phyloP scores from a whole-genome alignment of 2,329 filamentous ascomycete species.

The Hypoxylon sp. region DNA sequence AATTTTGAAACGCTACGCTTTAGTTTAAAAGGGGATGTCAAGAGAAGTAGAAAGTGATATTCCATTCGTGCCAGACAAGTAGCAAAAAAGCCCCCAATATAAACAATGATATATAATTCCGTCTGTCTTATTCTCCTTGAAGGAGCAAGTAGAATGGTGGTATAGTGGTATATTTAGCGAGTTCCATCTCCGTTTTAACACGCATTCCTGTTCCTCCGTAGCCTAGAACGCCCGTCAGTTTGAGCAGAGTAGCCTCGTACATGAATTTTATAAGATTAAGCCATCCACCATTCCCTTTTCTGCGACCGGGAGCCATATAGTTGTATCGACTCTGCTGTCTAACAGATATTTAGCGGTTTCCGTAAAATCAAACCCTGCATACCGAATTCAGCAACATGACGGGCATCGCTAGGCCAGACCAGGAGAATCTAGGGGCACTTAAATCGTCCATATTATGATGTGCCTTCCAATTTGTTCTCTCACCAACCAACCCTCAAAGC shows the following conservation, averaged over 20 bases:
- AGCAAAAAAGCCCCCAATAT: not conserved
- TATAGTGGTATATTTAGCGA: conserved; percentile 7
- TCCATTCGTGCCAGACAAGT: not conserved
- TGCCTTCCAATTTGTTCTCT: not conserved
- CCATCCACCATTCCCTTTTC: not conserved
- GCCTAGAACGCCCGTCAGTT: not conserved
- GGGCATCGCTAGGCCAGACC: not conserved
- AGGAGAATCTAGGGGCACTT: too few species aligned
- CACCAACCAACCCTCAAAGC: not conserved
- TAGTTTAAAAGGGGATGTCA: not conserved
- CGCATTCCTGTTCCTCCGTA: not conserved
- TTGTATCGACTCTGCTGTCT: too few species aligned
- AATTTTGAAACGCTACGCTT: too few species aligned
- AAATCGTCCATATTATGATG: not conserved
- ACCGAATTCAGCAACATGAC: too few species aligned
- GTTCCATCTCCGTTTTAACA: not conserved
- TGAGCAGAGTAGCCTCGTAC: not conserved
- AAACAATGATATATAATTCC: not conserved
- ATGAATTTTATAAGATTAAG: too few species aligned
- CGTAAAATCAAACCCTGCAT: not conserved
- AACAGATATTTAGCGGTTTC: not conserved
- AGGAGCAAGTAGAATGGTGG: not conserved
- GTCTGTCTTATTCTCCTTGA: not conserved
- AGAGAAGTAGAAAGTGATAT: not conserved
- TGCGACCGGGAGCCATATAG: not conserved